Conservation (phyloP, 1,284 basidiomycete genomes). For the Athelia psychrophila region DNA sequence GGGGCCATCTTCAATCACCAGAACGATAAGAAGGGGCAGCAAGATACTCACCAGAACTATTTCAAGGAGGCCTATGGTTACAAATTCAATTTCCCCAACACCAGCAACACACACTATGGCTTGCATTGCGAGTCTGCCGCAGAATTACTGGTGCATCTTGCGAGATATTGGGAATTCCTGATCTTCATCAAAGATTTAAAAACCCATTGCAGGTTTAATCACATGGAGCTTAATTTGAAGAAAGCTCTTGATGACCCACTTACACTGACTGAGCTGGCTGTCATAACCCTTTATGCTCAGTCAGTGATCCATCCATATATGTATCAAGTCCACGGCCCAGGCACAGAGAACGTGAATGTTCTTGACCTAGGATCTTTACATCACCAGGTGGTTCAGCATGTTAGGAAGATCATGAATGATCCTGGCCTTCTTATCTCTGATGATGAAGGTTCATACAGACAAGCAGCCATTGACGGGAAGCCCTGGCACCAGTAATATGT, state of each 20-base stretch:
- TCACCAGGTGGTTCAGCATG: conserved; percentile 7
- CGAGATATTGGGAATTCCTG: neutral
- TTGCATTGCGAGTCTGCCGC: neutral
- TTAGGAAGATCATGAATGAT: conserved; percentile 5
- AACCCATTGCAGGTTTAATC: neutral
- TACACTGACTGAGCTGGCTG: conserved; percentile 10
- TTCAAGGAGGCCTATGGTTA: conserved; percentile 1
- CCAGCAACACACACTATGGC: neutral
- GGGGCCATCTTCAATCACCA: conserved; percentile 24
- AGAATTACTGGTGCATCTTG: conserved; percentile 1
- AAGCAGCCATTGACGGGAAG: conserved; percentile 8
- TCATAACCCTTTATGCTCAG: conserved; percentile 6
- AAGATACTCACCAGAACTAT: conserved; percentile 11
- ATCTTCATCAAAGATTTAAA: neutral
- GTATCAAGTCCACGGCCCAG: conserved; percentile 4
- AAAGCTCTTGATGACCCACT: conserved; percentile 7
- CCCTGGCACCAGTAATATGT: conserved; percentile 11
- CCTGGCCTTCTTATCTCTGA: conserved; percentile 8
- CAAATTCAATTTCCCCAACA: neutral
- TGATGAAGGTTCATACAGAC: conserved; percentile 1
- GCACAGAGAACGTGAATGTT: conserved; percentile 2
- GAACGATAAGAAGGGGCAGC: conserved; percentile 26
- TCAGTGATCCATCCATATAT: conserved; percentile 9
- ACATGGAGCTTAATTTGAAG: conserved; percentile 6
- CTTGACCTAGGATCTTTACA: conserved; percentile 10